Conservation (phyloP, 352 stramenopile species). For the Pythium oligandrum region DNA sequence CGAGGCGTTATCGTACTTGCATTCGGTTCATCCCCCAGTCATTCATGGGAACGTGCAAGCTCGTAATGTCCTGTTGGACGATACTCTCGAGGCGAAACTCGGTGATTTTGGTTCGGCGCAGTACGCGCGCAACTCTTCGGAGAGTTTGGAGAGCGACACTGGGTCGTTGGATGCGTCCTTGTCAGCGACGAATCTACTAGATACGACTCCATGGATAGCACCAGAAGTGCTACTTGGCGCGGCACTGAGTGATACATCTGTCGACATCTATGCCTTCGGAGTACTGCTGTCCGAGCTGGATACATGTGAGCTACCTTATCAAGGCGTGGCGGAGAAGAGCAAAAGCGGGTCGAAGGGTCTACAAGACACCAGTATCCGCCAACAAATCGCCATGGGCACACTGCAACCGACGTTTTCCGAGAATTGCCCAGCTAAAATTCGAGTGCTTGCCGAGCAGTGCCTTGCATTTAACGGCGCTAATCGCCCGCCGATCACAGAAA, state of each 20-base stretch:
- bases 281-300: slow-evolving; percentile 27
- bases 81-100: slow-evolving; percentile 28
- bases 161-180: not conserved
- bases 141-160: not conserved
- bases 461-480: slow-evolving; percentile 26
- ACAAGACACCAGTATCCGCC: slow-evolving; percentile 19
- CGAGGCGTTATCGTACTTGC: slow-evolving; percentile 29
- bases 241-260: slow-evolving; percentile 10
- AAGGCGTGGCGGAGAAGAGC: no score
- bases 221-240: slow-evolving; percentile 16
- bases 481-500: slow-evolving; percentile 22
- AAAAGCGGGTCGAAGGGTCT: no score
- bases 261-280: slow-evolving; percentile 27
- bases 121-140: slow-evolving; percentile 10
- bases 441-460: slow-evolving; percentile 24
- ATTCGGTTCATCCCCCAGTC: slow-evolving; percentile 22
- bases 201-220: slow-evolving; percentile 15
- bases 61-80: slow-evolving; percentile 27
- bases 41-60: slow-evolving; percentile 32
- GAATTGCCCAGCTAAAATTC: slow-evolving; percentile 23
- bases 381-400: slow-evolving; percentile 23
- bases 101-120: slow-evolving; percentile 30
- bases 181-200: no score
- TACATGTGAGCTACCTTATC: slow-evolving; percentile 21
- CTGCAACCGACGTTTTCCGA: slow-evolving; percentile 25